These are phyloP conservation scores for Myrica gale DNA, from an alignment of 306 rosid genomes.

Conservation along the genomic window DNA sequence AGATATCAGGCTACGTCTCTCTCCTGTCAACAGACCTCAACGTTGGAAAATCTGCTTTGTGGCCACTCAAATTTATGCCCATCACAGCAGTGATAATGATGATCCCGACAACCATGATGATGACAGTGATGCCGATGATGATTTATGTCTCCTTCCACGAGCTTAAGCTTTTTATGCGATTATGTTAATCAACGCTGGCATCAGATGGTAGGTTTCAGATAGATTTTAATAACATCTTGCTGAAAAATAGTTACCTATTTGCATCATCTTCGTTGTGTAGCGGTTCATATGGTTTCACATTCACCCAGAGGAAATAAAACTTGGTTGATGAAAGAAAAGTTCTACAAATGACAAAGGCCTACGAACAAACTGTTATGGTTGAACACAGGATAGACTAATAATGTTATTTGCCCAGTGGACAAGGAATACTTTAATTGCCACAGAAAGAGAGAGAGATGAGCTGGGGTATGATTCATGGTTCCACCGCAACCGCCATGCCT, in stretches of 20 bases:
- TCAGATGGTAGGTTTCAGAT: not conserved
- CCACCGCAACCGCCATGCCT: no score
- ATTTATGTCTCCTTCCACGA: slow-evolving; percentile 23
- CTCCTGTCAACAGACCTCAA: slow-evolving; percentile 16
- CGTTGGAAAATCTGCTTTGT: not conserved
- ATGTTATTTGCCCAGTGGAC: no score
- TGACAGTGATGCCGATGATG: slow-evolving; percentile 2
- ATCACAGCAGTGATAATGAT: not conserved
- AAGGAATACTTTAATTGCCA: no score
- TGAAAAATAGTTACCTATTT: not conserved
- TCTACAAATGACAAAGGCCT: not conserved
- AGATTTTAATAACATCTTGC: not conserved
- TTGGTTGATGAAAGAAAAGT: not conserved
- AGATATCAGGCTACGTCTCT: slow-evolving; percentile 23
- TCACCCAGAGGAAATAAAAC: not conserved
- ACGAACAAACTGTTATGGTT: not conserved
- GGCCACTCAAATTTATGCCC: not conserved
- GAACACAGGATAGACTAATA: not conserved
- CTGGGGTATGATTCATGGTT: no score
- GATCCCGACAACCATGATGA: not conserved
- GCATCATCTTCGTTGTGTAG: not conserved
- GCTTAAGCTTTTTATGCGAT: slow-evolving; percentile 30
- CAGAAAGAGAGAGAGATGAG: no score
- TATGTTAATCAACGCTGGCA: not conserved
- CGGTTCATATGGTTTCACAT: not conserved